Percentiles rank a stretch among this genome's conserved stretches.
phyloP scores from a whole-genome alignment of 2,329 filamentous ascomycete species.

The Xylaria sp. region DNA sequence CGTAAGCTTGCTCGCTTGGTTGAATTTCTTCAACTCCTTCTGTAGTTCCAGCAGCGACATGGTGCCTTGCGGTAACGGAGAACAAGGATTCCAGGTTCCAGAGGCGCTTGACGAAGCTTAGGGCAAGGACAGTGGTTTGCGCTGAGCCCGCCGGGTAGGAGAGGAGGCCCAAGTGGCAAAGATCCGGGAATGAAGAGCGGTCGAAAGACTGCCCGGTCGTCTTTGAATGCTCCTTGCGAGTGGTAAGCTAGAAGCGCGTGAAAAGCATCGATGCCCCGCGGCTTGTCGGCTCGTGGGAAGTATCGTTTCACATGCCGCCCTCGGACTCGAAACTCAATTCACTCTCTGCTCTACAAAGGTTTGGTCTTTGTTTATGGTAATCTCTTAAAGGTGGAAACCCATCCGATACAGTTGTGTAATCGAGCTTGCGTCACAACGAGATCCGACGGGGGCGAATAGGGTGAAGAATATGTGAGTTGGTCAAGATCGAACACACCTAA shows the following conservation, averaged over 20 bases:
- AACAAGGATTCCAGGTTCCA: not conserved
- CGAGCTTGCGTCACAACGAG: not conserved
- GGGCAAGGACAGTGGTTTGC: not conserved
- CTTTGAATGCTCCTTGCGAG: not conserved
- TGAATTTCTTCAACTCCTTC: slow-evolving; percentile 79
- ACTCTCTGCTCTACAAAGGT: not conserved
- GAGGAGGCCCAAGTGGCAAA: not conserved
- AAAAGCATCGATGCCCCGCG: slow-evolving; percentile 29
- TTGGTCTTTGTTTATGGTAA: not conserved
- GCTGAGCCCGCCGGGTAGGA: not conserved
- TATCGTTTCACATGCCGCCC: slow-evolving; percentile 28
- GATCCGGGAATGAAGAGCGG: not conserved
- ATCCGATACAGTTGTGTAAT: not conserved
- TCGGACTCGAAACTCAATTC: slow-evolving; percentile 6
- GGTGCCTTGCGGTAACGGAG: slow-evolving; percentile 2
- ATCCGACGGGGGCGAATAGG: not conserved
- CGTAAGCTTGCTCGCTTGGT: slow-evolving; percentile 74
- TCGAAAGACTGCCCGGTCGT: not conserved
- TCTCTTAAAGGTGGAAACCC: not conserved
- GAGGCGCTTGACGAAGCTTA: not conserved
- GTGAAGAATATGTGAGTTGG: not conserved
- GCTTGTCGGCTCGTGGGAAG: slow-evolving; percentile 7
- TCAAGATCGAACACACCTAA: not conserved
- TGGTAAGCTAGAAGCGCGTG: not conserved
- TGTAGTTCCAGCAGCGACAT: slow-evolving; percentile 68